phyloP scores from a whole-genome alignment of 768 basidiomycete genomes.

The Serpula lacrymans region DNA sequence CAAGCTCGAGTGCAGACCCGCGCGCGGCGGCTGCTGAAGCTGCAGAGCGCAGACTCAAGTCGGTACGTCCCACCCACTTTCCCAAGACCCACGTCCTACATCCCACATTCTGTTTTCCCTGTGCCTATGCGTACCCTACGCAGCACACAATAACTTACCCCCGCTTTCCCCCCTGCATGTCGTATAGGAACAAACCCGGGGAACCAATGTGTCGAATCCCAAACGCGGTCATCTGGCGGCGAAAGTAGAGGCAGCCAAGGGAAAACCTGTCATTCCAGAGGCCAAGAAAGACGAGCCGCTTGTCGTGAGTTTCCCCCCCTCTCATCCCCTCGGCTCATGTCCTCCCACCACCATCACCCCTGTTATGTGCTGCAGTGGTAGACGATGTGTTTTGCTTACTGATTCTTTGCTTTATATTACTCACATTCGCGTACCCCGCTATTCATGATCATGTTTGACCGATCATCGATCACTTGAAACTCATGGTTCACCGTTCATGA shows the following conservation, averaged over 20 bases:
- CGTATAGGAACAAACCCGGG: slow-evolving; percentile 39
- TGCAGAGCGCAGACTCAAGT: slow-evolving; percentile 56
- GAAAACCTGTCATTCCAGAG: slow-evolving; percentile 33
- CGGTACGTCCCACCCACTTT: slow-evolving; percentile 36
- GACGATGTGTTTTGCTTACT: too few relatives aligned
- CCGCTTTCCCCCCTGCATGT: not conserved
- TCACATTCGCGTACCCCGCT: too few relatives aligned
- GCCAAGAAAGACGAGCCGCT: slow-evolving; percentile 37
- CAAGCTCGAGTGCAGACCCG: slow-evolving; percentile 34
- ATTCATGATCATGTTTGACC: too few relatives aligned
- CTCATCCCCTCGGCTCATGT: too few relatives aligned
- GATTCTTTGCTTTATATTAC: too few relatives aligned
- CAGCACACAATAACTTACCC: not conserved
- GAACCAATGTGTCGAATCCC: slow-evolving; percentile 41
- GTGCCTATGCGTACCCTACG: too few relatives aligned
- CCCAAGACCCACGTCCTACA: slow-evolving; percentile 13
- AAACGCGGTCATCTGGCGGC: slow-evolving; percentile 42
- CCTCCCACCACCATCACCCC: too few relatives aligned
- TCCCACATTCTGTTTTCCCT: too few relatives aligned
- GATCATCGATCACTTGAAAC: too few relatives aligned
- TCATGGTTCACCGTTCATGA: too few relatives aligned
- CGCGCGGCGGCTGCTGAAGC: slow-evolving; percentile 59
- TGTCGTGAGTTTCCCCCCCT: slow-evolving; percentile 48
- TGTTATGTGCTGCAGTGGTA: too few relatives aligned
- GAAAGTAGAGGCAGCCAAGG: slow-evolving; percentile 38